A percentile compares a stretch with the other conserved stretches of the same genome.
Conservation (phyloP, 2,329 filamentous ascomycete genomes). For the Rutstroemia sp. region DNA sequence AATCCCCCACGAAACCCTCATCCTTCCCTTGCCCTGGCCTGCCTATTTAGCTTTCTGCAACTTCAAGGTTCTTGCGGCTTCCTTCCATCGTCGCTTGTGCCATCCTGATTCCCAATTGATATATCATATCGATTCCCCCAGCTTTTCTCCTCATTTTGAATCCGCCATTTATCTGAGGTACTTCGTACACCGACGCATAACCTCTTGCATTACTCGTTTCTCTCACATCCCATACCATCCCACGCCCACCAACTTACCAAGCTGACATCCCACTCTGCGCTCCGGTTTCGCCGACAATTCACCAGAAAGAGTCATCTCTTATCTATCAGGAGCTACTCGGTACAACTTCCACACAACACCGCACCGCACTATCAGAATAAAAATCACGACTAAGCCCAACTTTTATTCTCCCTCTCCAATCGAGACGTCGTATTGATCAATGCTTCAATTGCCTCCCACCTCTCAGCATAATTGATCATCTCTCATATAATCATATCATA, state of each 20-base stretch:
- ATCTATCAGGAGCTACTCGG: conserved; percentile 2
- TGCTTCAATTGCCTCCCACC: not conserved
- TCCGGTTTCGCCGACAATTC: conserved; percentile 3
- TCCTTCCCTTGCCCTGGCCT: not conserved
- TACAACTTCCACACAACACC: not conserved
- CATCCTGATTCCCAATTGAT: not conserved
- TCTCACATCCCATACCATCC: not conserved
- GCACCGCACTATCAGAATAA: not conserved
- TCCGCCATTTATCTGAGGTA: no score
- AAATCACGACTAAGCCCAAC: not conserved
- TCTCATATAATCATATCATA: not conserved
- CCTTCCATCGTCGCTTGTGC: not conserved
- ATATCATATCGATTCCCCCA: not conserved
- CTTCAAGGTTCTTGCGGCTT: not conserved
- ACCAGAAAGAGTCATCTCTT: not conserved
- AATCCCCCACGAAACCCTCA: not conserved
- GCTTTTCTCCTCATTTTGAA: not conserved
- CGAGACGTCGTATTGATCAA: not conserved
- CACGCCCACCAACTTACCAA: not conserved
- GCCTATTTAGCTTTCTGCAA: not conserved
- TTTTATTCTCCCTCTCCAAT: not conserved
- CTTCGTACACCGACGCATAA: not conserved
- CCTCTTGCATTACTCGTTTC: not conserved
- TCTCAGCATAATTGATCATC: not conserved
- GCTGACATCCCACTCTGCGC: not conserved